These are phyloP conservation scores for Geosiphon pyriformis DNA, from an alignment of 192 early-diverging fungal genomes.

Conservation along the genomic window DNA sequence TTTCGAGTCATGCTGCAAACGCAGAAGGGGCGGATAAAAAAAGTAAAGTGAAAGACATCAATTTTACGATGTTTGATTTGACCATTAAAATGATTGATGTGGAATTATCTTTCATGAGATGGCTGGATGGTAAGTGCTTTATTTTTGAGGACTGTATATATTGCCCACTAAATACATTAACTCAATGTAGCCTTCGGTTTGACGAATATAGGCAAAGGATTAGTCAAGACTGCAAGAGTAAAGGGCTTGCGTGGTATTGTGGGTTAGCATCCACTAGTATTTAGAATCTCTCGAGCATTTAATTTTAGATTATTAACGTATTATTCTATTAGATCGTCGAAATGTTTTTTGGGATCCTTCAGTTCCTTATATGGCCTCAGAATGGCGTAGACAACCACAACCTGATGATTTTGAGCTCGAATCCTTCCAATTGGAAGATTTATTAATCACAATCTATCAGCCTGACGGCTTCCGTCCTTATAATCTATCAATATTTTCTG, in stretches of 20 bases:
- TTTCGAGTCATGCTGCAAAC: constrained; percentile 23
- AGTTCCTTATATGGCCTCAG: constrained; percentile 52
- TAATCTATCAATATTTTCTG: constrained; percentile 80
- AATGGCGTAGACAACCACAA: constrained; percentile 53
- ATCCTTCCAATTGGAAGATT: constrained; percentile 74
- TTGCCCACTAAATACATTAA: too few species aligned
- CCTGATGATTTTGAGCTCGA: constrained; percentile 85
- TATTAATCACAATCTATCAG: constrained; percentile 81
- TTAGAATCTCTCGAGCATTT: neutral
- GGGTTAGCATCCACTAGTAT: constrained; percentile 31
- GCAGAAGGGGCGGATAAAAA: too few species aligned
- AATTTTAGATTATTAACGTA: neutral
- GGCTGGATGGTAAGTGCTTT: constrained; percentile 64
- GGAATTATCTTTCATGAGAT: constrained; percentile 78
- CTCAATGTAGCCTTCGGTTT: too few species aligned
- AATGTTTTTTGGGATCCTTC: constrained; percentile 73
- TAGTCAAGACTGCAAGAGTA: constrained; percentile 75
- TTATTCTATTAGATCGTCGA: constrained; percentile 53
- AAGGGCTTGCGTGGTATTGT: constrained; percentile 85
- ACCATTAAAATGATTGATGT: constrained; percentile 77
- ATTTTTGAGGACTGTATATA: neutral
- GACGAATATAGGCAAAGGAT: constrained; percentile 39
- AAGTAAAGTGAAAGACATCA: constrained; percentile 45
- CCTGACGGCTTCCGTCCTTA: constrained; percentile 81
- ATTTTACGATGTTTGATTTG: constrained; percentile 87